Evolutionary conservation across 1,284 basidiomycete species (phyloP).

Genomic region (Inonotus hispidus): DNA sequence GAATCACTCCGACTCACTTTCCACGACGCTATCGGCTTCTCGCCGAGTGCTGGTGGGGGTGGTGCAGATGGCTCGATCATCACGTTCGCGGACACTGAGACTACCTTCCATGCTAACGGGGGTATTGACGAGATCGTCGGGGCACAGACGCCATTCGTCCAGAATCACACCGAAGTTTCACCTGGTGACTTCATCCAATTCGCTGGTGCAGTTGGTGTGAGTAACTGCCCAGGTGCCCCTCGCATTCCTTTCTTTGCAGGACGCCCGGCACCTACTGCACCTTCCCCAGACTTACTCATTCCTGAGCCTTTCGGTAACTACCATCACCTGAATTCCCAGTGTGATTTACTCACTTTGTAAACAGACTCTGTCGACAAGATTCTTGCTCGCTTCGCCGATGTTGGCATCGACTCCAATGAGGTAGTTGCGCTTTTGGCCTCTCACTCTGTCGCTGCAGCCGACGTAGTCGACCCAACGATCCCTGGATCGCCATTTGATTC

Average conservation of each 20-base stretch:
- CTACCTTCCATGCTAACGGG: conserved; percentile 23
- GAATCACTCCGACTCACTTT: conserved; percentile 24
- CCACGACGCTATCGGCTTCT: conserved; percentile 27
- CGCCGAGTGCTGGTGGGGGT: conserved; percentile 8
- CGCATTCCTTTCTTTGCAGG: conserved; percentile 25
- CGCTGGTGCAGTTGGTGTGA: conserved; percentile 27
- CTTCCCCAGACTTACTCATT: conserved; percentile 25
- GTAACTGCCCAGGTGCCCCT: conserved; percentile 29
- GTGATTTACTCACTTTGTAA: too few species aligned
- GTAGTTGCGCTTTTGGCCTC: conserved; percentile 30
- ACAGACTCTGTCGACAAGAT: conserved; percentile 16
- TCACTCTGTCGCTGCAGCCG: conserved; percentile 35
- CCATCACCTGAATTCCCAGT: conserved; percentile 7
- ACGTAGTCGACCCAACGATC: conserved; percentile 32
- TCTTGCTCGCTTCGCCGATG: conserved; percentile 23
- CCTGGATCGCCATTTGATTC: conserved; percentile 37
- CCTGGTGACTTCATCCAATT: conserved; percentile 30
- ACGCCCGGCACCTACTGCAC: conserved; percentile 22
- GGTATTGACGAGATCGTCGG: conserved; percentile 27
- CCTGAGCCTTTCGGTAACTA: conserved; percentile 26
- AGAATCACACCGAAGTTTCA: conserved; percentile 24
- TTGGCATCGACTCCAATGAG: conserved; percentile 27
- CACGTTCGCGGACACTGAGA: conserved; percentile 18
- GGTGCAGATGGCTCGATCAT: conserved; percentile 22
- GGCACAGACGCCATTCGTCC: conserved; percentile 24